Evolutionary conservation across 75 land plant genomes (phyloP).

Genomic region (Cupressus sempervirens): DNA sequence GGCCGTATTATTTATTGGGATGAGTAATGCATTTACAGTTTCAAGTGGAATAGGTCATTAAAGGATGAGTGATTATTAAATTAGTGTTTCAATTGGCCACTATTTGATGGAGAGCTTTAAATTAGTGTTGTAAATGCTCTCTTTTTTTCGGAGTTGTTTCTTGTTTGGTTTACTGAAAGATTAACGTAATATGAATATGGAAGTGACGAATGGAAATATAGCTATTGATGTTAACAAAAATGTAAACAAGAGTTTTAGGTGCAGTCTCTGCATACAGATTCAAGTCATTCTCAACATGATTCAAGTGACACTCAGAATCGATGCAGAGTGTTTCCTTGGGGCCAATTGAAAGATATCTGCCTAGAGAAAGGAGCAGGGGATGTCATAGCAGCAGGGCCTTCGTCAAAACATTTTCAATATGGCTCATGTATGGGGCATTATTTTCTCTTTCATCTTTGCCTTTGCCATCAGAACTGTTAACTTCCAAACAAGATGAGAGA

Average conservation of each 20-base stretch:
- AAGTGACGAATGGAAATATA: not conserved
- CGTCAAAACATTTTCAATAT: not conserved
- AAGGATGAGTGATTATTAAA: no score
- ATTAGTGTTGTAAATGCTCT: conserved; percentile 9
- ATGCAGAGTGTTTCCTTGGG: not conserved
- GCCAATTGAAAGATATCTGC: not conserved
- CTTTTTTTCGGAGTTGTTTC: not conserved
- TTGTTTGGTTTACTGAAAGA: conserved; percentile 1
- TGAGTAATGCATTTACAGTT: conserved; percentile 18
- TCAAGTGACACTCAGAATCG: conserved; percentile 6
- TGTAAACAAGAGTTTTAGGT: not conserved
- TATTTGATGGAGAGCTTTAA: conserved; percentile 7
- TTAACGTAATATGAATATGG: conserved; percentile 7
- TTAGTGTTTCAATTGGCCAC: conserved; percentile 2
- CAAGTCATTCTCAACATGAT: conserved; percentile 8
- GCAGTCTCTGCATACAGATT: not conserved
- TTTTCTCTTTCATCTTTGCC: no score
- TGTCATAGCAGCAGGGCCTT: not conserved
- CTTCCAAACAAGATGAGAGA: no score
- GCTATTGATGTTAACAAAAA: not conserved
- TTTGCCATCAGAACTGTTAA: not conserved
- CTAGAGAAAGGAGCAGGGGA: not conserved
- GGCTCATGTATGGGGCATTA: not conserved
- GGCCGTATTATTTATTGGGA: conserved; percentile 23
- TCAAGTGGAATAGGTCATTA: no score